Evolutionary conservation across 352 stramenopile genomes (phyloP).

Genomic region (Globisporangium splendens): DNA sequence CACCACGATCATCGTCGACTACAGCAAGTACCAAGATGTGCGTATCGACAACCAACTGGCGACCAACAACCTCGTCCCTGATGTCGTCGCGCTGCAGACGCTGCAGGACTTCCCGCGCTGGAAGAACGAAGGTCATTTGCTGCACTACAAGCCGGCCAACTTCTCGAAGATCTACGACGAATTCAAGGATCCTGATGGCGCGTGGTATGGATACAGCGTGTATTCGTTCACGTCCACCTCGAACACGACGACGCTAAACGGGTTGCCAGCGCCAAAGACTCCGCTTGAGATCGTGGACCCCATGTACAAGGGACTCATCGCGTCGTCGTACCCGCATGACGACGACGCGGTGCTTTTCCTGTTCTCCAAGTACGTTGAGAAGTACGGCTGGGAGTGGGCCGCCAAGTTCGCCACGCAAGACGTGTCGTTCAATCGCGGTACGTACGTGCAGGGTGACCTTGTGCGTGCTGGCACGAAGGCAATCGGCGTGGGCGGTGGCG

Average conservation of each 20-base stretch:
- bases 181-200: conserved; percentile 27
- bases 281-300: conserved; percentile 28
- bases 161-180: conserved; percentile 50
- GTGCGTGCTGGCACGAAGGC: conserved; percentile 26
- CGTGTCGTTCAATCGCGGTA: conserved; percentile 30
- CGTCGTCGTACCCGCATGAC: conserved; percentile 44
- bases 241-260: conserved; percentile 16
- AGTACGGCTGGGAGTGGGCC: conserved; percentile 54
- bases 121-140: conserved; percentile 33
- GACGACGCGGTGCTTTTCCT: conserved; percentile 51
- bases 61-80: conserved; percentile 34
- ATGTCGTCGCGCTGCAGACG: conserved; percentile 45
- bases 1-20: conserved; percentile 53
- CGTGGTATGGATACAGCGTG: conserved; percentile 36
- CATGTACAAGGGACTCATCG: conserved; percentile 34
- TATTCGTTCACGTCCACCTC: conserved; percentile 46
- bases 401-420: conserved; percentile 36
- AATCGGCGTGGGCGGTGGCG: conserved; percentile 20
- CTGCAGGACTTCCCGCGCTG: conserved; percentile 54
- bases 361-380: conserved; percentile 39
- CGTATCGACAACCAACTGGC: conserved; percentile 35
- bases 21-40: conserved; percentile 38
- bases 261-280: conserved; percentile 14
- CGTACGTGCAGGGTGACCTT: conserved; percentile 24
- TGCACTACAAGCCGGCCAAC: conserved; percentile 50